Evolutionary conservation across 805 yeast genomes (phyloP), one percentile per base, ranked within the genome.

Genomic region (Martiniozyma abietophila): DNA sequence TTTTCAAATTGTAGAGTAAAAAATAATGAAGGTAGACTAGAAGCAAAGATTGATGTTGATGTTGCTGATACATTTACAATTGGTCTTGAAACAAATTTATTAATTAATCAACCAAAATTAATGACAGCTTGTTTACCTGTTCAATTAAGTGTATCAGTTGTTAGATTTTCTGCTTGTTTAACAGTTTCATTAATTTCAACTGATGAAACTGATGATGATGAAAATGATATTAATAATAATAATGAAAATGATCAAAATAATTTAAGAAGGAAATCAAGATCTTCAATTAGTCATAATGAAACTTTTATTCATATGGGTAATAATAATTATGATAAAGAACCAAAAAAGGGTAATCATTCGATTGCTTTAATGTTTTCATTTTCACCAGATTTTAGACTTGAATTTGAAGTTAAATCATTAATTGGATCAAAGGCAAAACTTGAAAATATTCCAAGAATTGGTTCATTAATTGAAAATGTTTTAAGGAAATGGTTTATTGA

Each of bases 351-450:
- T 19, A 20, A 21, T 8, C 40, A 43, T 18, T 45, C 56, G 2
- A 80, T 88, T 9, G 92, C 84, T 10, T 59, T 92, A 36, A 77
- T 86, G 69, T 80, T 92, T 49, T 83, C 95, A 10, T 89, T 92
- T 55, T 71, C 88, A 1, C 96, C 96, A 0, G 96, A 86, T 51
- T 92, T 84, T 56, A 64, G 89, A 37, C 64, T 92, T 44, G 96
- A 89, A 49, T 88, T 92, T 57, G 77, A 80, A 27, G 76, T 85
- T n/a, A 77, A 77, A 48, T 84, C 96, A 1, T 61, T 89, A 25
- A 84, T 92, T 33, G 99, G 99, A 1, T 82, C 96, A 1, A 68
- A 95, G 31, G 84, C 97, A 0, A 81, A 89, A 52, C 64, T 92
- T 18, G 95, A 88, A 56, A 85, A 92, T 49, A 82, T 92, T 11